Base-by-base conservation (phyloP, 176 grass and related monocot genomes). In the Oryza longistaminata region DNA sequence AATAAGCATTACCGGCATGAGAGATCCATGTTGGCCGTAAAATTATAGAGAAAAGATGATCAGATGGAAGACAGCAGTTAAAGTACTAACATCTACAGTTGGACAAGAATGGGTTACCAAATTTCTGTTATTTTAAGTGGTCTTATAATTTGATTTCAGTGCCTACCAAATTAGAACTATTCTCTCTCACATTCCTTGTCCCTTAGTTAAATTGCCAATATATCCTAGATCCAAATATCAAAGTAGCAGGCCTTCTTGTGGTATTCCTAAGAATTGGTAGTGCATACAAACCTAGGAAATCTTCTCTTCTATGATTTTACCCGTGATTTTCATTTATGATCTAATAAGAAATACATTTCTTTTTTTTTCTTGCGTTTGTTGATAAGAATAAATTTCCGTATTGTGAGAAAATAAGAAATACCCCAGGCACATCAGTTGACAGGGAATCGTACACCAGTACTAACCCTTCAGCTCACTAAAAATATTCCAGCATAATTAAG, bases 1-100 rank as follows among this genome's bases (percentile, higher is more conserved):
- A 77, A 76, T 70, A 75, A 83, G 49, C 7, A 83, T 87, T 74
- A 74, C 79, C 10, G 33, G 35, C 7, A 40, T 60, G 39, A 75
- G 66, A 75, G 12, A 88, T 25, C 2, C 70, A 86, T 78, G 67
- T 68, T 37, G 44, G 17, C 31, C 71, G 55, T 75, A 74, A 61
- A 49, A 66, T 48, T 52, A 11, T 39, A 50, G 27, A 27, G 13
- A 53, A 37, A 73, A 73, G 21, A 44, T 21, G 22, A 81, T n/a
- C 21, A 22, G 58, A n/a, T 24, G 8, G 58, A 62, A 62, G 9
- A 22, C 21, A n/a, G n/a, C 8, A 58, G 50, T 7, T 19, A 61
- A 22, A 10, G 1, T 69, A 86, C 16, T 43, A 58, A 13, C n/a
- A 44, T 49, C 46, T 42, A 60, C 25, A 81, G 19, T 55, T 70